phyloP scores from a whole-genome alignment of 257 asterid species.

The Ligustrum vulgare region DNA sequence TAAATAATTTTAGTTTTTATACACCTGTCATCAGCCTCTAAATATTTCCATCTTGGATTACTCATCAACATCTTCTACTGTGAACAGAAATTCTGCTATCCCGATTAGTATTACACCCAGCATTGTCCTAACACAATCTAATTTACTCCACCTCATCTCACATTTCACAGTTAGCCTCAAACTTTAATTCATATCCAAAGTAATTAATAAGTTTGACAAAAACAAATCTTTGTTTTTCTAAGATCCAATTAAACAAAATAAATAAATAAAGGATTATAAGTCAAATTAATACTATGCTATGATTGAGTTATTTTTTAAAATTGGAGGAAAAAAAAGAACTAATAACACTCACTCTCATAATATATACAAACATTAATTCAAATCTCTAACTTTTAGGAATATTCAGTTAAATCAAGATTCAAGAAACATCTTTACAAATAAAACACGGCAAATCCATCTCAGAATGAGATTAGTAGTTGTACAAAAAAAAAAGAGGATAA shows the following conservation, averaged over 20 bases:
- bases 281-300: background rate
- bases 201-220: no score
- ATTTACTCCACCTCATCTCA: constrained; percentile 1
- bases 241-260: background rate
- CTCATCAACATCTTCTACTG: constrained; percentile 21
- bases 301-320: background rate
- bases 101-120: background rate
- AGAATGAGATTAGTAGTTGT: constrained; percentile 14
- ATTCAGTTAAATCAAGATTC: no score
- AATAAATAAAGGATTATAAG: background rate
- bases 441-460: constrained; percentile 5
- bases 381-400: no score
- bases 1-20: background rate
- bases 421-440: background rate
- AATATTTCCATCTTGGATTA: constrained; percentile 19
- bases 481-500: no score
- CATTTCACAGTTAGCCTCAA: constrained; percentile 17
- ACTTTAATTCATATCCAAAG: background rate
- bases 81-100: constrained; percentile 17
- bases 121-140: constrained; percentile 7
- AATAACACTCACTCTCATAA: background rate
- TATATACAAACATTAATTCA: no score
- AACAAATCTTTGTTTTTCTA: background rate
- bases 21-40: constrained; percentile 31
- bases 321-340: background rate